Evolutionary conservation across 805 yeast species (phyloP), one percentile per base, ranked within the genome.

Genomic region (Barnettozyma salicaria): DNA sequence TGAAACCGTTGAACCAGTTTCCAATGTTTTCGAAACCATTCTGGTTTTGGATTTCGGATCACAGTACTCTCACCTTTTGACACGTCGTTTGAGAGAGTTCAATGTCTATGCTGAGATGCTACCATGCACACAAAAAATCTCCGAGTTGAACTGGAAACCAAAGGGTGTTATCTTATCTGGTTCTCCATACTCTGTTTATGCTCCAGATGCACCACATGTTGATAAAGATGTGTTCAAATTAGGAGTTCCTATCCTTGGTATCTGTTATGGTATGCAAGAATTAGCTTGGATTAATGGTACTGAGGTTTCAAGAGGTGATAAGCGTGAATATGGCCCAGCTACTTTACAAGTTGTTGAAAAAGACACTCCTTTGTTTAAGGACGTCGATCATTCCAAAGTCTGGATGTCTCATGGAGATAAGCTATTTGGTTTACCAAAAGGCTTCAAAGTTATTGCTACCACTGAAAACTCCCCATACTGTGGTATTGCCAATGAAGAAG

Each of bases 361-460:
- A 28, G 40, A 63, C 16, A 77, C 86, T 61, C 78, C 84, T 16
- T 70, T 92, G 45, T 92, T 92, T 66, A 71, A 78, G 46, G 96
- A 81, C 44, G 86, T 92, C 52, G 94, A 88, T 64, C 82, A 92
- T 68, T 87, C 95, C 42, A 89, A 82, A 61, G 97, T 92, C 45
- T 92, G 98, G 98, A 92, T 92, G 98, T 89, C 97, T 33, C 98
- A 92, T 65, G 96, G 96, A 58, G 98, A 92, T 68, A 92, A 92
- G 72, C 74, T 92, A 56, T 79, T 78, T 54, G 84, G 90, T 37
- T 74, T 92, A 51, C 98, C 98, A 54, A 72, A 74, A 30, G 96
- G 94, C 27, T 92, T 77, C 75, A 78, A 80, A 61, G 76, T 83
- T 43, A 87, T 89, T 44, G 98, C 97, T 38, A 78, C 87, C 29